phyloP scores from a whole-genome alignment of 345 rosid genomes.

The Hibiscus tridactylites region DNA sequence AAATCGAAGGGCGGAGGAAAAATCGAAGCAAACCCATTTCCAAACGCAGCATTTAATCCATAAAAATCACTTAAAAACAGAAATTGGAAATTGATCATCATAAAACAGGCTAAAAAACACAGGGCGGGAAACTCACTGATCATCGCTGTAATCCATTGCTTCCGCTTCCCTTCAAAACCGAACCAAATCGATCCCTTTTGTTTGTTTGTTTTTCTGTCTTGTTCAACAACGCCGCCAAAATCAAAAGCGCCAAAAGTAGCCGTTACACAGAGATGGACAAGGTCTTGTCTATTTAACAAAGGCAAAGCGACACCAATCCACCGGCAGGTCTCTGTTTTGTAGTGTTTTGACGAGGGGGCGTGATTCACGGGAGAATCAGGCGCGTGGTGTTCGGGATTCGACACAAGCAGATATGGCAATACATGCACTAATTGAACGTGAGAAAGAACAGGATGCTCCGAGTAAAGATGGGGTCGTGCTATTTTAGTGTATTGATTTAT shows the following conservation, averaged over 20 bases:
- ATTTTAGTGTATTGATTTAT: no score
- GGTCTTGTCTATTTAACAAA: not conserved
- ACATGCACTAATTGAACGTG: not conserved
- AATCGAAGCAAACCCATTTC: not conserved
- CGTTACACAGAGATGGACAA: conserved; percentile 4
- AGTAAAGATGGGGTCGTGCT: no score
- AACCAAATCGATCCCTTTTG: not conserved
- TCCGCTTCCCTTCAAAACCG: not conserved
- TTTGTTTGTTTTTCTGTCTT: not conserved
- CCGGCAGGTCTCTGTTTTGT: not conserved
- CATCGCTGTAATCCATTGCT: conserved; percentile 3
- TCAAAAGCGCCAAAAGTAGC: not conserved
- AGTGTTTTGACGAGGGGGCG: not conserved
- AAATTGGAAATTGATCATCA: not conserved
- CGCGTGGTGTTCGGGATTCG: not conserved
- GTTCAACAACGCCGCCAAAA: not conserved
- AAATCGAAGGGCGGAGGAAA: not conserved
- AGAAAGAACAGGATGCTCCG: not conserved
- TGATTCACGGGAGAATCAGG: not conserved
- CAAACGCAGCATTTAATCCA: not conserved
- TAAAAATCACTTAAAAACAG: not conserved
- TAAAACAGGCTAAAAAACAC: not conserved
- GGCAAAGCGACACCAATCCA: not conserved
- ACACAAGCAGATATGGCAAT: not conserved
- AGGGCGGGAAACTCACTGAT: not conserved